Evolutionary conservation across 169 alveolate genomes (phyloP).

Genomic region (Eimeria necatrix): DNA sequence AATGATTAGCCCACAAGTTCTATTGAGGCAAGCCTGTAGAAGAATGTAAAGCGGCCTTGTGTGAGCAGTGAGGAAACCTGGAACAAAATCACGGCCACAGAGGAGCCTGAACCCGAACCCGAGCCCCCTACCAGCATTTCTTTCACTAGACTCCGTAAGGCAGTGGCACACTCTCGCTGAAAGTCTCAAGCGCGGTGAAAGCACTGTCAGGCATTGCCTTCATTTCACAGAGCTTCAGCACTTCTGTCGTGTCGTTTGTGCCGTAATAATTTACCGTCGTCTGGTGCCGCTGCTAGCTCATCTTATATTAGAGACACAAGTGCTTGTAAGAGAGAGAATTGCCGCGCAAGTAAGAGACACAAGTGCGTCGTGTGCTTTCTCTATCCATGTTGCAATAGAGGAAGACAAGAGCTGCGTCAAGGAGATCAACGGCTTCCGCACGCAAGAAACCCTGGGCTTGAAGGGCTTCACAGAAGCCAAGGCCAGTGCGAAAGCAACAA

Average conservation of each 20-base stretch:
- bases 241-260: too few species aligned
- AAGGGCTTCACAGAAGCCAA: neutral
- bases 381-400: neutral
- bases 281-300: neutral
- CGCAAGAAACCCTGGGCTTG: conserved; percentile 40
- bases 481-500: neutral
- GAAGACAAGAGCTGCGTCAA: neutral
- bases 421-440: conserved; percentile 54
- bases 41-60: neutral
- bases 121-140: too few species aligned
- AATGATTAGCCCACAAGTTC: too few species aligned
- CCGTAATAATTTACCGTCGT: too few species aligned
- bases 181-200: too few species aligned
- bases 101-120: neutral
- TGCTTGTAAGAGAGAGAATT: neutral
- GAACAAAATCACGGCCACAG: neutral
- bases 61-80: conserved; percentile 18
- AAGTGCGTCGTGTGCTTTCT: neutral
- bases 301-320: neutral
- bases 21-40: too few species aligned
- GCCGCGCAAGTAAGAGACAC: neutral
- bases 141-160: too few species aligned
- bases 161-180: too few species aligned
- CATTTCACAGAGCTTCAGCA: too few species aligned
- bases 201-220: too few species aligned